A percentile compares a stretch with the other conserved stretches of the same genome.
These are phyloP conservation scores for Bombardia bombarda DNA, from an alignment of 495 filamentous ascomycete genomes.

Conservation along the genomic window DNA sequence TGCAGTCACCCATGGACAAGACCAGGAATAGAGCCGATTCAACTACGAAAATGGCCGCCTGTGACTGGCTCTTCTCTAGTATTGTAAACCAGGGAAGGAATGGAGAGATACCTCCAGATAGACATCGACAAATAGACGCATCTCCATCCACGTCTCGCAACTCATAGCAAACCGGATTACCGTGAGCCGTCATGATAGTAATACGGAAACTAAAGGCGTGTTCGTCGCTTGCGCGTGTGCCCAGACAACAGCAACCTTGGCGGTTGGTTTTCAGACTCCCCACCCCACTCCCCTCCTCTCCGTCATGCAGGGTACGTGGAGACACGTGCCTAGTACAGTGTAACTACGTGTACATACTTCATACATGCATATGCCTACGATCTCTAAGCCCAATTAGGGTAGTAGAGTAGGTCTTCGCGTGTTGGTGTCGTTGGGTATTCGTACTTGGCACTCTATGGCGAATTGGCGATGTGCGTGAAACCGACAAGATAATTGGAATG, in stretches of 20 bases:
- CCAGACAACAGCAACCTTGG: slow-evolving; percentile 3
- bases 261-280: slow-evolving; percentile 7
- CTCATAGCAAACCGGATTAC: too few species aligned
- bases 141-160: too few species aligned
- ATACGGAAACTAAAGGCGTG: slow-evolving; percentile 22
- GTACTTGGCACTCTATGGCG: slow-evolving; percentile 18
- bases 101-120: too few species aligned
- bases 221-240: slow-evolving; percentile 4
- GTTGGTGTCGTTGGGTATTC: too few species aligned
- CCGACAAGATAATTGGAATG: not conserved
- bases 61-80: too few species aligned
- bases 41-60: too few species aligned
- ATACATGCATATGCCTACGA: too few species aligned
- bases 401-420: not conserved
- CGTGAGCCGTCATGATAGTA: too few species aligned
- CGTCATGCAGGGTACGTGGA: not conserved
- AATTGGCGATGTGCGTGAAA: slow-evolving; percentile 1
- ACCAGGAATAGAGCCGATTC: slow-evolving; percentile 24
- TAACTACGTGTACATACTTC: too few species aligned
- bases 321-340: too few species aligned
- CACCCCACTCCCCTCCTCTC: slow-evolving; percentile 1
- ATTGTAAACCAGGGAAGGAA: too few species aligned
- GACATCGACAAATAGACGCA: slow-evolving; percentile 2
- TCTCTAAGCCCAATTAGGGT: slow-evolving; percentile 5
- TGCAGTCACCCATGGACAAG: slow-evolving; percentile 12